Conservation (phyloP, 2,329 filamentous ascomycete species). For the Aspergillus persii region DNA sequence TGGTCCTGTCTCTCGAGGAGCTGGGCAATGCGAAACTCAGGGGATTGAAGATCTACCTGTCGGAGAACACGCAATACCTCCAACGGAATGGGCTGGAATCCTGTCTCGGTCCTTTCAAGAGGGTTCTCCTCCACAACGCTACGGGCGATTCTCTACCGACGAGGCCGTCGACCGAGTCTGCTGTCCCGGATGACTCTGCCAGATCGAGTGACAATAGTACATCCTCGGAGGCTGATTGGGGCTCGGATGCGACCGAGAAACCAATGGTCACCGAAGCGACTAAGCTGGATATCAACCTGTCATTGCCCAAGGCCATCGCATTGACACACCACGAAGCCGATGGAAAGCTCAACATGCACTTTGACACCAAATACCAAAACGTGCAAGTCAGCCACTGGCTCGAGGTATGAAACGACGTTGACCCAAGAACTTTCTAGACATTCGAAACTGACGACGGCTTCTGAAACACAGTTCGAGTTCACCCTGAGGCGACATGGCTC, state of each 20-base stretch:
- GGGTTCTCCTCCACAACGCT: conserved; percentile 9
- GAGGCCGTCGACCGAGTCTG: not conserved
- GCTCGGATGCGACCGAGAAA: not conserved
- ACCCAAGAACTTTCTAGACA: not conserved
- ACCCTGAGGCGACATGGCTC: not conserved
- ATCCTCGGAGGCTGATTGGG: not conserved
- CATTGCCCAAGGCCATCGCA: conserved; percentile 7
- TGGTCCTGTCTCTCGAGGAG: conserved; percentile 9
- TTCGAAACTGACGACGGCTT: not conserved
- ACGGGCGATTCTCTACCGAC: conserved; percentile 1
- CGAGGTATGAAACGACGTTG: conserved; percentile 7
- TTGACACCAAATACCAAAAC: conserved; percentile 13
- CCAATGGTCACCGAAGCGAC: not conserved
- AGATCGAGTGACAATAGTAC: conserved; percentile 2
- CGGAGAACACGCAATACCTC: conserved; percentile 14
- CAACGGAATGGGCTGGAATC: conserved; percentile 9
- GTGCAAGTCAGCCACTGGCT: conserved; percentile 13
- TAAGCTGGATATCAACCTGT: conserved; percentile 8
- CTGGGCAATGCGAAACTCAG: conserved; percentile 7
- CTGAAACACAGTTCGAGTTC: conserved; percentile 11
- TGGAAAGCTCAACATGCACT: conserved; percentile 12
- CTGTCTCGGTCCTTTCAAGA: conserved; percentile 12
- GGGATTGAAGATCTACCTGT: conserved; percentile 12
- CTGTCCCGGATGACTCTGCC: not conserved
- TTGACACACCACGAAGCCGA: conserved; percentile 4